Percentiles rank a stretch among this genome's conserved stretches.
Evolutionary conservation across 352 stramenopile genomes (phyloP).

Genomic region (Phytopythium delawarense): DNA sequence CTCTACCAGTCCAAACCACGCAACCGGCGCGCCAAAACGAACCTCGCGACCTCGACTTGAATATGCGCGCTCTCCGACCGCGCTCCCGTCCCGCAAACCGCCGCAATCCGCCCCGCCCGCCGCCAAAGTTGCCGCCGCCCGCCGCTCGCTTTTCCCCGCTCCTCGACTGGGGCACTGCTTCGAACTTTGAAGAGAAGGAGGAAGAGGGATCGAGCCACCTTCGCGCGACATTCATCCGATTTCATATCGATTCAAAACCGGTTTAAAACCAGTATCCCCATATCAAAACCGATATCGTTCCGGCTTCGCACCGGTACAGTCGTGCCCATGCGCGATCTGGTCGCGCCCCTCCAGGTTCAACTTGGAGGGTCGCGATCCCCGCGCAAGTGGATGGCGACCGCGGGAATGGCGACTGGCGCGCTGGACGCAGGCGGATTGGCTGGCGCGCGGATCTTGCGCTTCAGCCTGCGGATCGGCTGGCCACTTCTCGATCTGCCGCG

Average conservation of each 20-base stretch:
- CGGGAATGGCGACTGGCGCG: too few species aligned
- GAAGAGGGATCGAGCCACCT: constrained; percentile 6
- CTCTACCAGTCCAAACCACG: neutral
- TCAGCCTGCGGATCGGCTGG: too few species aligned
- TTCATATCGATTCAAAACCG: constrained; percentile 4
- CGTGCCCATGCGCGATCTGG: neutral
- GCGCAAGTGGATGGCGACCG: constrained; percentile 3
- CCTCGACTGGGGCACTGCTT: neutral
- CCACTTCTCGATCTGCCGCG: neutral
- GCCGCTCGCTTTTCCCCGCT: neutral
- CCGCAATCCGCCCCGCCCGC: neutral
- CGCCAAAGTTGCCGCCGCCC: neutral
- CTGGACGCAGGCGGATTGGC: too few species aligned
- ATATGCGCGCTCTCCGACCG: neutral
- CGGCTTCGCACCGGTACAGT: neutral
- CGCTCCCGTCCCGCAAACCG: neutral
- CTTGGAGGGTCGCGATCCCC: constrained; percentile 10
- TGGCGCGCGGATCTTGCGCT: neutral
- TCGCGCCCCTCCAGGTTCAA: constrained; percentile 3
- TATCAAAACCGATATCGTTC: neutral
- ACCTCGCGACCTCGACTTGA: neutral
- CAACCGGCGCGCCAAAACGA: neutral
- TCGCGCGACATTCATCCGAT: constrained; percentile 11
- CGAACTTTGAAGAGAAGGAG: constrained; percentile 4
- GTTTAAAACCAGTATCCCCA: neutral